phyloP scores from a whole-genome alignment of 306 rosid species.

The Castanea sativa region DNA sequence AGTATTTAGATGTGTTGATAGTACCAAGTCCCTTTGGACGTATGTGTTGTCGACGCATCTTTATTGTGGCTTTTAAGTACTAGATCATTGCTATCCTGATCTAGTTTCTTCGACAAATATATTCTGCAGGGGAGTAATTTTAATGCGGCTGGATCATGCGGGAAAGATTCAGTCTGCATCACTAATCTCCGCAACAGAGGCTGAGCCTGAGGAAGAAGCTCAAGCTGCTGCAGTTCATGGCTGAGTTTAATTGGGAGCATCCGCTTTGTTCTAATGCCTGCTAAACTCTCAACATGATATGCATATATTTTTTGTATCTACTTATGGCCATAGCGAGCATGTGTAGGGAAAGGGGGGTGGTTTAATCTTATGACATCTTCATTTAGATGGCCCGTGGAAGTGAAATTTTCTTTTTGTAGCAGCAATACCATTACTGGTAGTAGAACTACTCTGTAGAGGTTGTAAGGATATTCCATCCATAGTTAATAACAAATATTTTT shows the following conservation, averaged over 20 bases:
- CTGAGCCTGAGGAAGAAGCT: conserved; percentile 57
- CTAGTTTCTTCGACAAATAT: background rate
- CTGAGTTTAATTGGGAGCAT: conserved; percentile 10
- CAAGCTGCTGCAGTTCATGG: conserved; percentile 36
- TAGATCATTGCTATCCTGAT: background rate
- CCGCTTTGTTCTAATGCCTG: background rate
- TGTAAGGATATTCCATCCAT: background rate
- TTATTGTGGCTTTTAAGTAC: background rate
- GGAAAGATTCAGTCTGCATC: conserved; percentile 99
- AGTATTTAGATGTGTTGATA: background rate
- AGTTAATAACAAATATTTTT: background rate
- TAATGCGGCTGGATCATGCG: conserved; percentile 83
- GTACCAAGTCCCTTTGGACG: background rate
- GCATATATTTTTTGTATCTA: background rate
- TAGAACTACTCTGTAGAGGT: background rate
- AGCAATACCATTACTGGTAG: background rate
- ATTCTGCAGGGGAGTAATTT: conserved; percentile 76
- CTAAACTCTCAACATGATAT: background rate
- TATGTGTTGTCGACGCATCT: background rate
- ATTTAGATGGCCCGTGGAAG: background rate
- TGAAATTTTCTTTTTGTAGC: background rate
- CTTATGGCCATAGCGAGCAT: background rate
- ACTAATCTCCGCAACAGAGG: conserved; percentile 64
- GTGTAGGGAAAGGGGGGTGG: background rate
- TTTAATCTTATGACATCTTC: background rate